Percentiles rank a stretch among this genome's conserved stretches.
Conservation (phyloP, 257 asterid species). For the Solanum pennellii region DNA sequence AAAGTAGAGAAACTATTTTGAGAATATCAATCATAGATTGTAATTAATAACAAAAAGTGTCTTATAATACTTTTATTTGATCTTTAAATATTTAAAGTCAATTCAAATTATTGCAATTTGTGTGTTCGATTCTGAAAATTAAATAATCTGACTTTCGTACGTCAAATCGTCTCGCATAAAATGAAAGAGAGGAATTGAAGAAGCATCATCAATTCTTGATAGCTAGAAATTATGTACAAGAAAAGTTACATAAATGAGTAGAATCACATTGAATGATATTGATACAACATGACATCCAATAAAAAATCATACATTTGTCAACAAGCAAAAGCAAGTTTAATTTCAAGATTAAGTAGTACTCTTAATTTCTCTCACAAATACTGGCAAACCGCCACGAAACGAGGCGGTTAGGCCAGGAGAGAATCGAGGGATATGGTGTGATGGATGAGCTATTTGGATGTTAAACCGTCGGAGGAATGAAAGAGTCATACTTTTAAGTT, state of each 20-base stretch:
- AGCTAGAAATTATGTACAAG: not conserved
- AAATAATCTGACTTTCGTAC: too few relatives aligned
- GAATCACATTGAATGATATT: too few relatives aligned
- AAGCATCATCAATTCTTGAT: not conserved
- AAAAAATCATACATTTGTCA: not conserved
- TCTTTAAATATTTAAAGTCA: not conserved
- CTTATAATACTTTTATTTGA: too few relatives aligned
- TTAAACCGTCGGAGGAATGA: conserved; percentile 32
- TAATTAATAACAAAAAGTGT: not conserved
- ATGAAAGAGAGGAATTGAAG: not conserved
- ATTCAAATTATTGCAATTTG: too few relatives aligned
- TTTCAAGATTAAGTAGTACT: not conserved
- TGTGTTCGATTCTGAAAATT: too few relatives aligned
- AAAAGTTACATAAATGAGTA: not conserved
- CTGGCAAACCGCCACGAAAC: conserved; percentile 40
- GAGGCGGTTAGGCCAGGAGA: conserved; percentile 76
- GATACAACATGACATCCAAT: too few relatives aligned
- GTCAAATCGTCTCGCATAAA: too few relatives aligned
- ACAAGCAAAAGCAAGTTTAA: not conserved
- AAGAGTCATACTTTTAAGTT: conserved; percentile 43
- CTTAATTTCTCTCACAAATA: conserved; percentile 12
- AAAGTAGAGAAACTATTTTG: too few relatives aligned
- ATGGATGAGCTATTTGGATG: conserved; percentile 15
- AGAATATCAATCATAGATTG: too few relatives aligned
- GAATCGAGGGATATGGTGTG: conserved; percentile 15